Evolutionary conservation across 1,284 basidiomycete genomes (phyloP).

Genomic region (Ustilago curta): DNA sequence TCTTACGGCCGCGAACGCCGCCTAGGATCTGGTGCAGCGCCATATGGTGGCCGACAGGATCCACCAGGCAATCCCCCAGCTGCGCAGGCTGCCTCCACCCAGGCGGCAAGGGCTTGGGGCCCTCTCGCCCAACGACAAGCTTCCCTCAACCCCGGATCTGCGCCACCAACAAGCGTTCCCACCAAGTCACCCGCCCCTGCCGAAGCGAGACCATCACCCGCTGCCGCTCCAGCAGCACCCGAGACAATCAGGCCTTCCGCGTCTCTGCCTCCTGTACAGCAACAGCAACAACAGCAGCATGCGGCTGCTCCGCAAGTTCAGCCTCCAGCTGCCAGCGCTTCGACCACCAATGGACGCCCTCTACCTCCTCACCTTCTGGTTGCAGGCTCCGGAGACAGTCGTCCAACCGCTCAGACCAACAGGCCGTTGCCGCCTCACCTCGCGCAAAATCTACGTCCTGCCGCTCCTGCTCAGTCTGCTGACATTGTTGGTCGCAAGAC

Average conservation of each 20-base stretch:
- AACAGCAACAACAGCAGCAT: slow-evolving; percentile 14
- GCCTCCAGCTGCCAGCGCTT: background rate
- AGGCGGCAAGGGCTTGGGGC: slow-evolving; percentile 60
- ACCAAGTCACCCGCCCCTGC: slow-evolving; percentile 11
- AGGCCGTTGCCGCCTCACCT: slow-evolving; percentile 56
- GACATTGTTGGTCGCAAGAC: slow-evolving; percentile 30
- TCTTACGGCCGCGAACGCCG: slow-evolving; percentile 44
- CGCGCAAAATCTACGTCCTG: slow-evolving; percentile 36
- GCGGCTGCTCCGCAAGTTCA: slow-evolving; percentile 7
- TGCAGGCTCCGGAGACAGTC: slow-evolving; percentile 27
- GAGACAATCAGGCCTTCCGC: slow-evolving; percentile 17
- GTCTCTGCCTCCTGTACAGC: slow-evolving; percentile 16
- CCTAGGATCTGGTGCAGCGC: slow-evolving; percentile 14
- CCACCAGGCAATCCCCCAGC: slow-evolving; percentile 14
- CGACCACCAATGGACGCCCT: slow-evolving; percentile 26
- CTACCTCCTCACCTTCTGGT: slow-evolving; percentile 39
- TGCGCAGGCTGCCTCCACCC: slow-evolving; percentile 21
- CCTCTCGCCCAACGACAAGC: slow-evolving; percentile 62
- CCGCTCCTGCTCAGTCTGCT: slow-evolving; percentile 10
- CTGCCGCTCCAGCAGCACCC: slow-evolving; percentile 11
- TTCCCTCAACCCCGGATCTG: slow-evolving; percentile 47
- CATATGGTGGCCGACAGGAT: slow-evolving; percentile 33
- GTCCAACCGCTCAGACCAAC: slow-evolving; percentile 12
- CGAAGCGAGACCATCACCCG: slow-evolving; percentile 19
- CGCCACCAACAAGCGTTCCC: slow-evolving; percentile 18